phyloP scores from a whole-genome alignment of 345 rosid genomes.

The Combretum micranthum region DNA sequence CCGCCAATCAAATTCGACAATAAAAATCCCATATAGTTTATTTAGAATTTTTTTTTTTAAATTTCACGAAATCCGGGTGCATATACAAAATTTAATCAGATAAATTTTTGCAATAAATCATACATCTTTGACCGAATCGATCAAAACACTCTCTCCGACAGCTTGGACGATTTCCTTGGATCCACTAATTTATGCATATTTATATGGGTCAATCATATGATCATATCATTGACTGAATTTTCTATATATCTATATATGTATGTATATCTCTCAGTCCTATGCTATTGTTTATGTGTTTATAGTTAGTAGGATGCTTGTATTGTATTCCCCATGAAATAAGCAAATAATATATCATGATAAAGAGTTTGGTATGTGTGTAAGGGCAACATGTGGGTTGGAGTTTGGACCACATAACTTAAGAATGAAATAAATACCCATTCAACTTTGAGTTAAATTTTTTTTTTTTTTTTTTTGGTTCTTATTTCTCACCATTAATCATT shows the following conservation, averaged over 20 bases:
- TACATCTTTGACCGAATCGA: slow-evolving; percentile 18
- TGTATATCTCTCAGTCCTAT: neutral
- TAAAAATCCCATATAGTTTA: neutral
- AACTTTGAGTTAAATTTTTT: no score
- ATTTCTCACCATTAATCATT: no score
- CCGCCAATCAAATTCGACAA: neutral
- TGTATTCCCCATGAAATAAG: slow-evolving; percentile 33
- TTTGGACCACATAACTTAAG: slow-evolving; percentile 48
- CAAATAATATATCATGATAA: slow-evolving; percentile 6
- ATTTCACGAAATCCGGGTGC: no score
- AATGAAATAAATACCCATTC: slow-evolving; percentile 5
- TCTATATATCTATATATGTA: neutral
- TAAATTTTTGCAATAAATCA: neutral
- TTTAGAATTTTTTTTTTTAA: neutral
- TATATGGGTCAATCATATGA: slow-evolving; percentile 35
- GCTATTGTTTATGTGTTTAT: neutral
- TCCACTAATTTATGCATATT: slow-evolving; percentile 12
- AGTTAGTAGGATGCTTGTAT: slow-evolving; percentile 9
- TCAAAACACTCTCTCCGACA: slow-evolving; percentile 6
- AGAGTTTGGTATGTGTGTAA: slow-evolving; percentile 34
- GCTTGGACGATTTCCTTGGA: slow-evolving; percentile 24
- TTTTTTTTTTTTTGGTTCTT: no score
- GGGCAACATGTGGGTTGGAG: slow-evolving; percentile 28
- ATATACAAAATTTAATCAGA: slow-evolving; percentile 7
- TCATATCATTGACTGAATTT: slow-evolving; percentile 37